Base-by-base conservation (phyloP, 75 land plant species). In the Pinus albicaulis region DNA sequence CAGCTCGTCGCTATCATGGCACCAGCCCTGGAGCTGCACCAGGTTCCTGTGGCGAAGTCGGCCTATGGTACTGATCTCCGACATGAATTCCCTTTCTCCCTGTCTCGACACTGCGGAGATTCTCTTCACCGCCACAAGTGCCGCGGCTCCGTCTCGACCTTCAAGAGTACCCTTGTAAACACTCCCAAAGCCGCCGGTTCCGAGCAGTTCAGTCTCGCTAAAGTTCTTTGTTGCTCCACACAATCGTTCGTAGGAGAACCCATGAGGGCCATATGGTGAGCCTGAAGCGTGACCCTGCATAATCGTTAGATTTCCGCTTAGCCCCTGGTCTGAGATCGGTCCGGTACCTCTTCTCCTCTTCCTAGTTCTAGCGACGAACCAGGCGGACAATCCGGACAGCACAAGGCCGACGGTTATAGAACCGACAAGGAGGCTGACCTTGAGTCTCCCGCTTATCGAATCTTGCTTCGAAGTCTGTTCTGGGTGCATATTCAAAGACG, bases 11-110 rank as follows among this genome's bases (percentile, higher is more conserved):
- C 24, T n/a, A 0, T 57, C 57, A 16, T 41, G 36, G 79, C 85
- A 82, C 82, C 85, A 86, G 14, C 85, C 87, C 31, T 71, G 48
- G 16, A 82, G 74, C 22, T n/a, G 77, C 53, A 82, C 84, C 7
- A 85, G 76, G 76, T 86, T 86, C 10, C 87, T 81, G 76, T 86
- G 87, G 17, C 76, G 55, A 57, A 86, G 82, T 64, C 70, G 65
- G 71, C 87, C 62, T 57, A 82, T 86, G 28, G 59, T 82, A 17
- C 75, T 38, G 55, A 82, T 53, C 76, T 86, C 87, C 11, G 80
- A 62, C 20, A 79, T 19, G 73, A 82, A 86, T 58, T 83, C 87
- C 55, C 68, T 64, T 64, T 44, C 48, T 10, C 85, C 85, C 57
- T 77, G 76, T 19, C 57, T 72, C 44, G 73, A 72, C 74, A 44